Evolutionary conservation across 2,329 filamentous ascomycete genomes (phyloP).

Genomic region (Penicillium sp.): DNA sequence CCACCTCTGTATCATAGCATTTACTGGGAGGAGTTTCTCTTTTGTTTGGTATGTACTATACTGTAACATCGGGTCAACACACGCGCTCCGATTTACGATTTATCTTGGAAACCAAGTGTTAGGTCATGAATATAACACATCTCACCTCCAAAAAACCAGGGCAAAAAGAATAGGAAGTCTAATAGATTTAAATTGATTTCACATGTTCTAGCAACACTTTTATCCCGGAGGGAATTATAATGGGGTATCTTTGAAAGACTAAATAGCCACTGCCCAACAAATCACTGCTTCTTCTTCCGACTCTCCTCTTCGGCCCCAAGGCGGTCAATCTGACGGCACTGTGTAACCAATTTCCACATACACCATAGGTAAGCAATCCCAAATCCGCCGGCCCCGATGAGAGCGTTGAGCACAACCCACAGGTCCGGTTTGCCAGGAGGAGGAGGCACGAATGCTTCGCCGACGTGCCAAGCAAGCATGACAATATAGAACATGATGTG

Average conservation of each 20-base stretch:
- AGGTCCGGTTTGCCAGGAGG: slow-evolving; percentile 82
- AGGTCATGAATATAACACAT: background rate
- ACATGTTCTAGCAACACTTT: background rate
- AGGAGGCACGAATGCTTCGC: slow-evolving; percentile 66
- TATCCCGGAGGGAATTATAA: slow-evolving; percentile 2
- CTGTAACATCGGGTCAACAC: background rate
- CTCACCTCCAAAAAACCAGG: background rate
- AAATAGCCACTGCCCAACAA: slow-evolving; percentile 4
- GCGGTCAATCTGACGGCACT: slow-evolving; percentile 29
- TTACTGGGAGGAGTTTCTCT: slow-evolving; percentile 17
- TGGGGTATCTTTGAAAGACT: slow-evolving; percentile 30
- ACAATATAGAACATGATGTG: slow-evolving; percentile 73
- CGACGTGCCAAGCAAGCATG: slow-evolving; percentile 79
- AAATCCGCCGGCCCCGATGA: slow-evolving; percentile 82
- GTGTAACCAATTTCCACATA: slow-evolving; percentile 59
- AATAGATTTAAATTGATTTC: background rate
- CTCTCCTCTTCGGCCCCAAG: slow-evolving; percentile 25
- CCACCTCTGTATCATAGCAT: slow-evolving; percentile 25
- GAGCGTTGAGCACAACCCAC: slow-evolving; percentile 89
- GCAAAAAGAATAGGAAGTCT: background rate
- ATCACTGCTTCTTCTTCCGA: slow-evolving; percentile 38
- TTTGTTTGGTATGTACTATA: slow-evolving; percentile 6
- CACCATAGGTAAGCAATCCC: slow-evolving; percentile 90
- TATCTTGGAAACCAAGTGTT: background rate
- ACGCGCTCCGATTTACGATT: background rate